phyloP scores from a whole-genome alignment of 495 filamentous ascomycete species.

The Penicillium verhagenii region DNA sequence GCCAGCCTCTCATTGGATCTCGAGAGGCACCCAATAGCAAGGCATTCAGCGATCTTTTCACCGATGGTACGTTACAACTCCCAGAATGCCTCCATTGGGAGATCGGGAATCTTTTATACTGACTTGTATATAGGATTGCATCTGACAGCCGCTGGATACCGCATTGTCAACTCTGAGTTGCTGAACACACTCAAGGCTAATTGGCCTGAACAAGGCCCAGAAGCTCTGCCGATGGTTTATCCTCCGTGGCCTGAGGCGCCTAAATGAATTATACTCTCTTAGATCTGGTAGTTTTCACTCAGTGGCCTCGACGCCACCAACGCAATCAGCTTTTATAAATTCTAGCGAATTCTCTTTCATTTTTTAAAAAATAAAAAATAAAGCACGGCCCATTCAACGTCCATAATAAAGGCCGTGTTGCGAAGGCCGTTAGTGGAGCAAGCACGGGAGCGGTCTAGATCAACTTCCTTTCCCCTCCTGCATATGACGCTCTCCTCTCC shows the following conservation, averaged over 20 bases:
- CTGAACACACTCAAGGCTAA: conserved; percentile 50
- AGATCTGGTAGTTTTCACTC: not conserved
- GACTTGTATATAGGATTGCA: conserved; percentile 54
- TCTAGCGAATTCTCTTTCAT: no score
- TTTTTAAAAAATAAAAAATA: not conserved
- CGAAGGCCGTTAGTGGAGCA: conserved; percentile 23
- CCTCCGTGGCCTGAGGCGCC: conserved; percentile 44
- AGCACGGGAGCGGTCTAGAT: conserved; percentile 23
- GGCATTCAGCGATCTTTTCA: conserved; percentile 50
- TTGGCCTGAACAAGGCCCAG: conserved; percentile 61
- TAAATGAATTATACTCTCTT: not conserved
- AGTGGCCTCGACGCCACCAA: not conserved
- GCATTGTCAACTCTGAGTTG: conserved; percentile 55
- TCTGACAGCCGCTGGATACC: conserved; percentile 60
- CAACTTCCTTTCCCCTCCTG: conserved; percentile 17
- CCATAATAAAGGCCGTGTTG: not conserved
- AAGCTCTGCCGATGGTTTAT: conserved; percentile 49
- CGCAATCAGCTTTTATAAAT: no score
- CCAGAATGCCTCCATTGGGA: no score
- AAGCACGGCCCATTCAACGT: not conserved
- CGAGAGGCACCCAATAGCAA: conserved; percentile 48
- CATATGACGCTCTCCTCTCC: conserved; percentile 15
- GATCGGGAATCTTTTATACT: not conserved
- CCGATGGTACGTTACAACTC: conserved; percentile 57
- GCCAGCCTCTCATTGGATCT: conserved; percentile 52